Evolutionary conservation across 1,139 yeast genomes (phyloP), one percentile per base, ranked within the genome.

Genomic region (Yamadazyma trypodendri): DNA sequence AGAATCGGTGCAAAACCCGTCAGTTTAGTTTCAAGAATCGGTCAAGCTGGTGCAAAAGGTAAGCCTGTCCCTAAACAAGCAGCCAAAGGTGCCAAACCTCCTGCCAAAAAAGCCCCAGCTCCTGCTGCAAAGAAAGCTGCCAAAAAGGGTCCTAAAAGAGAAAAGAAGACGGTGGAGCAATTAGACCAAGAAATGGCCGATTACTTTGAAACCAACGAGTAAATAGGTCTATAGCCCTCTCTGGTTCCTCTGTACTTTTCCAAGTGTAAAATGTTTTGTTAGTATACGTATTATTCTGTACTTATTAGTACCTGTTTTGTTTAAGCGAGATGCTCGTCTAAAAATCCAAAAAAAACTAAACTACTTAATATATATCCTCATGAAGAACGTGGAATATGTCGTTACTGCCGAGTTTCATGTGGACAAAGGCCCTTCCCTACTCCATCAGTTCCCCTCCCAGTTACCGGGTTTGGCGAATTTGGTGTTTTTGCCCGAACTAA

Each of bases 141-240:
- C 4, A 55, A 56, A 39, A 59, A 57, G 45, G 63, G 65, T 36
- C 65, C 61, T 38, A 70, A 63, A 58, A 72, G 66, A 51, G 75
- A 78, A 49, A 82, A 83, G 76, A 87, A 86, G 70, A 79, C 92
- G 34, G 78, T 90, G 44, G 97, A 87, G 61, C 86, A 87, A 63
- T 77, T 90, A 55, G 98, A 92, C 63, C 89, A 85, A 60, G 95
- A 85, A 69, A 89, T 89, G 96, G 83, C 88, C 48, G 97, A 84
- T 57, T 85, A 85, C 66, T 84, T 84, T 50, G 77, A 67, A 34
- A 17, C 36, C 27, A 25, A 34, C 18, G 25, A 34, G 21, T 34
- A 34, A 34, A 6, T 22, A 9, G 3, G 3, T 9, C 18, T 9
- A 4, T 15, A 14, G 11, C 29, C 6, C 6, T 9, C 15, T 12